These are phyloP conservation scores for Pythium biforme DNA, from an alignment of 352 stramenopile genomes.

Conservation along the genomic window DNA sequence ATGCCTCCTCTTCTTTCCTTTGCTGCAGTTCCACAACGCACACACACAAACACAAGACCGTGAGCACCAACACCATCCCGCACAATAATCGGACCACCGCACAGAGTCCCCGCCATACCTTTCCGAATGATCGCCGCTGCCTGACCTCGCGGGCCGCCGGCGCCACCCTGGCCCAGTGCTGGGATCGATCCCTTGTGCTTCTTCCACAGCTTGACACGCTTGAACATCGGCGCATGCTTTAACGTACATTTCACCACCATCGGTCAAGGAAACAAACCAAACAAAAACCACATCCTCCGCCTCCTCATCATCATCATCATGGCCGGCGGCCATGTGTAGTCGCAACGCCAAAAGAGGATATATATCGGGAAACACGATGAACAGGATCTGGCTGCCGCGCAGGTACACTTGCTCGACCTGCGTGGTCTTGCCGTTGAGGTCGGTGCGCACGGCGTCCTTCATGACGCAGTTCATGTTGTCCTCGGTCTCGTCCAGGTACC, in stretches of 20 bases:
- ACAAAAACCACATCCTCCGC: background rate
- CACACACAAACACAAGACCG: background rate
- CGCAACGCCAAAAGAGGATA: constrained; percentile 51
- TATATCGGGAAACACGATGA: constrained; percentile 89
- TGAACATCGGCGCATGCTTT: constrained; percentile 88
- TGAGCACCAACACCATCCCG: background rate
- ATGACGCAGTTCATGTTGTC: constrained; percentile 92
- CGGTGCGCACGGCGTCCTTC: constrained; percentile 82
- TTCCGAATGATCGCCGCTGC: constrained; percentile 81
- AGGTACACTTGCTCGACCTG: constrained; percentile 84
- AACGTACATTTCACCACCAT: constrained; percentile 47
- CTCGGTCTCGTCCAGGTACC: constrained; percentile 83
- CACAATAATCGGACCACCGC: background rate
- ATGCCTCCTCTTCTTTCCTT: constrained; percentile 29
- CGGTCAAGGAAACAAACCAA: constrained; percentile 30
- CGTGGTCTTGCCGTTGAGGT: constrained; percentile 78
- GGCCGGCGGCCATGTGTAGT: background rate
- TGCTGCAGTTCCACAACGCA: constrained; percentile 1
- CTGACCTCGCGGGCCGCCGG: constrained; percentile 59
- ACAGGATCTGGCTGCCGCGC: constrained; percentile 84
- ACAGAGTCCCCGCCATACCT: constrained; percentile 27
- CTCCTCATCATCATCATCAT: too few relatives aligned
- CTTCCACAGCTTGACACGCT: constrained; percentile 87
- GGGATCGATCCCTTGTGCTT: constrained; percentile 82
- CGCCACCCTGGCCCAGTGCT: constrained; percentile 62